Evolutionary conservation across 306 rosid species (phyloP), one percentile per base, ranked within the genome.

Genomic region (Trifolium fragiferum): DNA sequence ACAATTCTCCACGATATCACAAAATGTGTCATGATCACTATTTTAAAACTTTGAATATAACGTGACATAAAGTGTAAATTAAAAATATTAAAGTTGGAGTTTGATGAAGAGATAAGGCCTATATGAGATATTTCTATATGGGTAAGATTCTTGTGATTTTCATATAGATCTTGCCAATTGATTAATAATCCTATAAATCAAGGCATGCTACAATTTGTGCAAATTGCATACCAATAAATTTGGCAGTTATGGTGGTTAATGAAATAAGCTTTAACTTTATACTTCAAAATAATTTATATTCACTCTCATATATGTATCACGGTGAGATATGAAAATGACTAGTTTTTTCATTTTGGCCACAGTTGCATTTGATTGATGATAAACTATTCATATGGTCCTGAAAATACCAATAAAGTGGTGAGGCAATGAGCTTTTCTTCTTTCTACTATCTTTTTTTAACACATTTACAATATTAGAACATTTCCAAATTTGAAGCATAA

Each of bases 281-380:
- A 57, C 71, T 23, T 12, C 66, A 77, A 54, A 61, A 61, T 49
- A 71, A 77, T 72, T 60, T 47, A 73, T 79, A 59, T 73, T 73
- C 74, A 71, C 82, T 67, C 33, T 63, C 61, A 30, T 30, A 30
- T 63, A 14, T 65, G 27, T 76, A 37, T 78, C 84, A 70, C 20
- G 59, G 23, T 53, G 77, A 82, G 81, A 73, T 77, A 74, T 74
- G 81, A 81, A 81, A 82, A 57, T 80, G 93, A 78, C 86, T 71
- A 69, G 5, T 5, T 78, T 82, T 55, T 73, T 13, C 19, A 65
- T 73, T 79, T 76, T 70, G 81, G 79, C 77, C 76, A 50, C 79
- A 70, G 62, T 44, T 77, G 43, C 37, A 25, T 38, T 60, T 54
- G 44, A 61, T 72, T 72, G 49, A 20, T 66, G 75, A 83, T 81